Base-by-base conservation (phyloP, 2,329 filamentous ascomycete species). In the Plenodomus tracheiphilus region DNA sequence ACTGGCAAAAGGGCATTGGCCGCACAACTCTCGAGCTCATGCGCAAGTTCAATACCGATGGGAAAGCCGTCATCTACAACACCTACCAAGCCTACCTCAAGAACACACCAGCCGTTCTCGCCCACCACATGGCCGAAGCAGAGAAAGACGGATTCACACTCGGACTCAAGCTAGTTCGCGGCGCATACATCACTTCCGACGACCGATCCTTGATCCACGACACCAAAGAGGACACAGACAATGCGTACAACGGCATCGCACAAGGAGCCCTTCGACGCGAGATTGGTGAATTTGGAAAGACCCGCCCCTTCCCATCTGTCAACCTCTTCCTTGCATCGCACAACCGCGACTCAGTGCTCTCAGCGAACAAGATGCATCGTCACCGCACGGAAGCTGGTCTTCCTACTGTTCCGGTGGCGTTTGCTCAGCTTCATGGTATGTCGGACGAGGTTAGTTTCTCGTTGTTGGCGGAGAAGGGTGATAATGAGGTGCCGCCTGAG, bases 391-490 rank as follows among this genome's bases (percentile, higher is more conserved):
- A 55, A 18, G 60, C 59, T 15, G 75, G 75, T 10, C 64, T 80
- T 25, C 65, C 72, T 2, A 75, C 76, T 3, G 77, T 81, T 1
- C 74, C 78, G 1, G 72, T 83, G n/a, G 72, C 73, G 2, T 91
- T 89, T 69, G 88, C 87, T 2, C 92, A 97, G 74, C 82, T 97
- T 1, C 89, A 94, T 76, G 92, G 93, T 28, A 97, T 97, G 93
- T 93, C 93, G 1, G 93, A 97, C 62, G 92, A 97, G 68, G 85
- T 97, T 40, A 91, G 88, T 53, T 81, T 81, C 51, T 75, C 66
- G 20, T 46, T 71, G 15, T 47, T 69, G 34, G 55, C 55, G 6
- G 55, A 68, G 48, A 58, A 51, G 30, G 52, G 50, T 9, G 54
- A 46, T 3, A 53, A 55, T 30, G 58, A 57, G 2, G 74, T 78